phyloP scores from a whole-genome alignment of 768 basidiomycete species.

The Cytidiella melzeri region DNA sequence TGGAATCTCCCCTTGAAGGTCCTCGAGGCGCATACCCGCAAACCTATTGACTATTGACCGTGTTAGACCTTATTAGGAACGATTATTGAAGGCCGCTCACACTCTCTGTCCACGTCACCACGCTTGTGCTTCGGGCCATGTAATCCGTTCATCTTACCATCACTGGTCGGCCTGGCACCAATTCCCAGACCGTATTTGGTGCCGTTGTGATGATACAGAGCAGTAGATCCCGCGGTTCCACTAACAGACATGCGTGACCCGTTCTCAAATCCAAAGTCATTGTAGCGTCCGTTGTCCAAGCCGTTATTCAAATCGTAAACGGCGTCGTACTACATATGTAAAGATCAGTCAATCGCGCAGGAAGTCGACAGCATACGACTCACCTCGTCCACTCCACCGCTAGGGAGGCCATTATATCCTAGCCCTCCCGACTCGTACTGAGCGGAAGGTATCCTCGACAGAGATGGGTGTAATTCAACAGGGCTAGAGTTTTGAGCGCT shows the following conservation, averaged over 20 bases:
- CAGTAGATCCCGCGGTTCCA: conserved; percentile 58
- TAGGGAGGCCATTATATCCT: conserved; percentile 48
- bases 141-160: conserved; percentile 82
- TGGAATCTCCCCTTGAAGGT: conserved; percentile 92
- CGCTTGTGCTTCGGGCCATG: conserved; percentile 94
- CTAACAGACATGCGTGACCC: conserved; percentile 25
- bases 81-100: conserved; percentile 28
- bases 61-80: neutral
- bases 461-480: conserved; percentile 63
- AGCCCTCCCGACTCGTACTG: conserved; percentile 50
- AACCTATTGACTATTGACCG: conserved; percentile 96
- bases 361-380: conserved; percentile 14
- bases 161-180: conserved; percentile 47
- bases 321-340: conserved; percentile 47
- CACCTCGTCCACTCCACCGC: conserved; percentile 51
- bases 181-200: conserved; percentile 70
- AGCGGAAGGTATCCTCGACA: conserved; percentile 58
- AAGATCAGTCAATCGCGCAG: neutral
- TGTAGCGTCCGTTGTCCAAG: conserved; percentile 48
- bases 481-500: conserved; percentile 38
- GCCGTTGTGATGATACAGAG: conserved; percentile 70
- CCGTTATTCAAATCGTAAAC: conserved; percentile 39
- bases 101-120: conserved; percentile 88
- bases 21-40: conserved; percentile 91
- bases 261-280: conserved; percentile 52